These are phyloP conservation scores for Colletotrichum musicola DNA, from an alignment of 2,329 filamentous ascomycete genomes.

Conservation along the genomic window DNA sequence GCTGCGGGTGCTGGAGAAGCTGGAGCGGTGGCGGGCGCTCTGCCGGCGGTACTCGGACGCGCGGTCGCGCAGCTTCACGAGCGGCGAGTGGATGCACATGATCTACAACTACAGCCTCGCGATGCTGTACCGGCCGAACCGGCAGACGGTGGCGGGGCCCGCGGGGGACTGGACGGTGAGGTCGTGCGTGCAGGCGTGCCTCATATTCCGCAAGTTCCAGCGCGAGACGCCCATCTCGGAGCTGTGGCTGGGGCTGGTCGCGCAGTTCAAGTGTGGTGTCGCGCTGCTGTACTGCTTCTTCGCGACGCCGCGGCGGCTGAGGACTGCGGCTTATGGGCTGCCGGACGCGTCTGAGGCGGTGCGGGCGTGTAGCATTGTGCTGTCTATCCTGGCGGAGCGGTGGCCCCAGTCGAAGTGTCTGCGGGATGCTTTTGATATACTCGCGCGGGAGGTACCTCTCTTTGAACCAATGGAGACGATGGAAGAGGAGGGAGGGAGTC, in stretches of 20 bases:
- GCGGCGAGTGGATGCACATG: slow-evolving; percentile 46
- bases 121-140: slow-evolving; percentile 46
- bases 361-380: slow-evolving; percentile 50
- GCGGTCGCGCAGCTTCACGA: slow-evolving; percentile 41
- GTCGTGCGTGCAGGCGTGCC: slow-evolving; percentile 45
- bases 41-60: slow-evolving; percentile 43
- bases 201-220: slow-evolving; percentile 47
- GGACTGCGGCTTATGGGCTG: slow-evolving; percentile 46
- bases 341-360: slow-evolving; percentile 50
- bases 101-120: slow-evolving; percentile 48
- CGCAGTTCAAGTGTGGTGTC: slow-evolving; percentile 51
- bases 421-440: slow-evolving; percentile 50
- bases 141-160: slow-evolving; percentile 39
- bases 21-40: slow-evolving; percentile 43
- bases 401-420: slow-evolving; percentile 51
- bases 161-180: slow-evolving; percentile 46
- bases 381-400: slow-evolving; percentile 51
- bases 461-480: not conserved
- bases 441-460: slow-evolving; percentile 43
- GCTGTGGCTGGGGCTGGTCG: slow-evolving; percentile 45
- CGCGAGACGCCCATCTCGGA: slow-evolving; percentile 44
- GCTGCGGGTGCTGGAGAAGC: slow-evolving; percentile 42
- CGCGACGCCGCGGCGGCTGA: slow-evolving; percentile 47
- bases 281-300: slow-evolving; percentile 53
- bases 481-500: not conserved